phyloP scores from a whole-genome alignment of 306 rosid genomes.

The Psophocarpus tetragonolobus region DNA sequence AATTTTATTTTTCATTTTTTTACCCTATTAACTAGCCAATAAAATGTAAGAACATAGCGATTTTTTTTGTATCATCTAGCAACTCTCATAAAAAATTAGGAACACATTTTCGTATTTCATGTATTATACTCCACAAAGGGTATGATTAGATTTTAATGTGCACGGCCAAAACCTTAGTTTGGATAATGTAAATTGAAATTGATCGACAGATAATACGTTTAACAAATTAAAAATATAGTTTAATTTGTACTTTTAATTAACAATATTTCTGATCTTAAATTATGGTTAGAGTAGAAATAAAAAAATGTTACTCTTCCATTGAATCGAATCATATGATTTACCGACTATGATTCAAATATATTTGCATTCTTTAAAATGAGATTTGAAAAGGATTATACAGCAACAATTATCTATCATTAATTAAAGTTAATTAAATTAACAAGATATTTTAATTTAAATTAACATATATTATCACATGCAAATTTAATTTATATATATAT shows the following conservation, averaged over 20 bases:
- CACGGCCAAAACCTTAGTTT: neutral
- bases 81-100: neutral
- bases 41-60: too few relatives aligned
- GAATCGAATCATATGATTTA: neutral
- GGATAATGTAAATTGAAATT: neutral
- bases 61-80: too few relatives aligned
- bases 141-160: neutral
- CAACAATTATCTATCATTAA: neutral
- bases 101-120: neutral
- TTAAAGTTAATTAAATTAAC: neutral
- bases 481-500: too few relatives aligned
- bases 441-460: neutral
- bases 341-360: neutral
- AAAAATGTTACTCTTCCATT: neutral
- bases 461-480: too few relatives aligned
- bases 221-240: neutral
- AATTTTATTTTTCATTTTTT: too few relatives aligned
- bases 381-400: neutral
- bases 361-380: neutral
- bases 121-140: neutral
- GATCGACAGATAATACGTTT: neutral
- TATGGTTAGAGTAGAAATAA: neutral
- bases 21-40: too few relatives aligned
- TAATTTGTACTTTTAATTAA: neutral
- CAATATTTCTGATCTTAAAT: neutral